Conservation (phyloP, 139 green algal species). For the Auxenochlorella pyrenoidosa region DNA sequence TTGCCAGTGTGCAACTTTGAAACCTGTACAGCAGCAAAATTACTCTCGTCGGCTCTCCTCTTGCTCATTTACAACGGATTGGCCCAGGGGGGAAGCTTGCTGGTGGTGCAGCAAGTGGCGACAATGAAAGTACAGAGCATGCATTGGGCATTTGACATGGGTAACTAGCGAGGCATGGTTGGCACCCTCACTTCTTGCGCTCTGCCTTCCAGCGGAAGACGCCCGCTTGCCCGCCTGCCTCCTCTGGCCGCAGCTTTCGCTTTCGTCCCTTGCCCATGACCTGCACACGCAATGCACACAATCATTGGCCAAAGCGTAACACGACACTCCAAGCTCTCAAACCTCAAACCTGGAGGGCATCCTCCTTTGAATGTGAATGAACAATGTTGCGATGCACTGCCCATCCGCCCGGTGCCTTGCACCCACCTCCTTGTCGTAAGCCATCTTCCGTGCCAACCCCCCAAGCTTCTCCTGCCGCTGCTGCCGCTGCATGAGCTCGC, state of each 20-base stretch:
- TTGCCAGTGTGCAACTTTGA: too few relatives aligned
- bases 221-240: conserved; percentile 27
- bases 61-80: too few relatives aligned
- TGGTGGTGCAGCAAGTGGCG: background rate
- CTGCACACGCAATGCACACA: background rate
- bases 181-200: conserved; percentile 32
- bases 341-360: too few relatives aligned
- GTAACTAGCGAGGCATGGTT: too few relatives aligned
- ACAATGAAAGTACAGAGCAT: background rate
- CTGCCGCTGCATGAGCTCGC: conserved; percentile 80
- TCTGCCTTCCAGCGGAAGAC: conserved; percentile 52
- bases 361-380: too few relatives aligned
- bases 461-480: conserved; percentile 71
- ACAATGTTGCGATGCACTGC: too few relatives aligned
- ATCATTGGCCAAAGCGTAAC: background rate
- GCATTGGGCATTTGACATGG: background rate
- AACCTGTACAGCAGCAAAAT: too few relatives aligned
- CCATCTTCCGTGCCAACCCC: conserved; percentile 64
- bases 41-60: too few relatives aligned
- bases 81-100: too few relatives aligned
- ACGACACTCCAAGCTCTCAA: background rate
- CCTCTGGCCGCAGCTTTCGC: conserved; percentile 71
- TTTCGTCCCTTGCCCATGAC: conserved; percentile 80
- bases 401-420: background rate
- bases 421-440: conserved; percentile 77